phyloP scores from a whole-genome alignment of 371 early-diverging fungal species.

The Mucor sp. region DNA sequence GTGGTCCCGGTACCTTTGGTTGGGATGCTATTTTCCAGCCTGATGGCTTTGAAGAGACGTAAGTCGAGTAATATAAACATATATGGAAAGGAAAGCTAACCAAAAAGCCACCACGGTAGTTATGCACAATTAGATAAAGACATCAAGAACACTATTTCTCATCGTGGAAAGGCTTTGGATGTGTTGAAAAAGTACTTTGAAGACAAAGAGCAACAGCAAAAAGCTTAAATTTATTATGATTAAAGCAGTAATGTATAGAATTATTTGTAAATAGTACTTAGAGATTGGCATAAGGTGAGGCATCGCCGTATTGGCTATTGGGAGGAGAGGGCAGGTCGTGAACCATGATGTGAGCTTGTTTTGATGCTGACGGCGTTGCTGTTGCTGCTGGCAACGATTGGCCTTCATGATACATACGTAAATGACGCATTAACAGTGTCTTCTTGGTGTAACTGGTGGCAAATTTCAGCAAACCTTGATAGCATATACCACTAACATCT shows the following conservation, averaged over 20 bases:
- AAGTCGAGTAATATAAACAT: constrained; percentile 18
- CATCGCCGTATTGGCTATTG: constrained; percentile 6
- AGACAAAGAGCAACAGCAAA: constrained; percentile 3
- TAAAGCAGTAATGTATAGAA: not conserved
- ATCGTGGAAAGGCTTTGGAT: constrained; percentile 78
- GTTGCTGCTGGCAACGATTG: not conserved
- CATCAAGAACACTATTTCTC: constrained; percentile 90
- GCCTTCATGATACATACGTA: constrained; percentile 4
- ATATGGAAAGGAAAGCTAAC: constrained; percentile 3
- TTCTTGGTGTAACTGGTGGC: constrained; percentile 14
- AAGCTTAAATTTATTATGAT: not conserved
- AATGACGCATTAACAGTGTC: constrained; percentile 7
- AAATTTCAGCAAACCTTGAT: not conserved
- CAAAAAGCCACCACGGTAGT: constrained; percentile 27
- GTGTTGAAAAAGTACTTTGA: constrained; percentile 64
- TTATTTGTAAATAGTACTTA: not conserved
- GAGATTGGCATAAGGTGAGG: not conserved
- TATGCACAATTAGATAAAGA: constrained; percentile 91
- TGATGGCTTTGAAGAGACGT: constrained; percentile 76
- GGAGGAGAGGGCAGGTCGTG: constrained; percentile 6
- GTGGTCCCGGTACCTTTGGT: constrained; percentile 87
- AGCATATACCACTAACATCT: not conserved
- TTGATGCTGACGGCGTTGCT: not conserved
- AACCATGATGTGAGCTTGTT: not conserved
- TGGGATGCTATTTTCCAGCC: constrained; percentile 97